Conservation (phyloP, 2,329 filamentous ascomycete genomes). For the Aspergillus sp. region DNA sequence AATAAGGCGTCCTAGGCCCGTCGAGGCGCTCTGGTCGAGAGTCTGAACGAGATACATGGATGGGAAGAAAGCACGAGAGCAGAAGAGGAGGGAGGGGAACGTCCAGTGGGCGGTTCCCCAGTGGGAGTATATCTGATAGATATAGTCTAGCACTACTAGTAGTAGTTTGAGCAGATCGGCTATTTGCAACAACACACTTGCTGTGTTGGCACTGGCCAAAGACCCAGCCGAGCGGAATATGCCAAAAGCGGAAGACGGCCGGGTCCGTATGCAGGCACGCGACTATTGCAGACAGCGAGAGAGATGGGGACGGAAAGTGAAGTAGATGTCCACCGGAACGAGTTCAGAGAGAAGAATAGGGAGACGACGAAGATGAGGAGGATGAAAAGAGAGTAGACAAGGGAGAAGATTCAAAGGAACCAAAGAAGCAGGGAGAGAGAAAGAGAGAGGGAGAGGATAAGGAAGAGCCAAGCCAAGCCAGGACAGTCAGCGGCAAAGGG, state of each 20-base stretch:
- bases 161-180: constrained; percentile 3
- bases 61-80: constrained; percentile 11
- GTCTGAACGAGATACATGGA: constrained; percentile 44
- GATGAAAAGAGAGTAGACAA: not conserved
- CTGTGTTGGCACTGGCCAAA: constrained; percentile 22
- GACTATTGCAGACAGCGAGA: constrained; percentile 12
- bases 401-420: not conserved
- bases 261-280: constrained; percentile 26
- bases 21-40: constrained; percentile 44
- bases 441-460: not conserved
- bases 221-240: constrained; percentile 14
- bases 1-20: constrained; percentile 30
- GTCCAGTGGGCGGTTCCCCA: constrained; percentile 8
- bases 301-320: not conserved
- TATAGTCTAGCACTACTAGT: not conserved
- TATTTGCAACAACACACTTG: constrained; percentile 15
- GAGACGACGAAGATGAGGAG: not conserved
- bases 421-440: not conserved
- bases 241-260: constrained; percentile 22
- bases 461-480: constrained; percentile 1
- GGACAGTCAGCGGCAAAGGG: constrained; percentile 2
- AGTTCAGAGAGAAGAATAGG: not conserved
- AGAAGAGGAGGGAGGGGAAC: constrained; percentile 5
- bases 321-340: not conserved
- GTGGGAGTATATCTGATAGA: constrained; percentile 10